phyloP scores from a whole-genome alignment of 2,329 filamentous ascomycete species.

The Thielaviopsis punctulata region DNA sequence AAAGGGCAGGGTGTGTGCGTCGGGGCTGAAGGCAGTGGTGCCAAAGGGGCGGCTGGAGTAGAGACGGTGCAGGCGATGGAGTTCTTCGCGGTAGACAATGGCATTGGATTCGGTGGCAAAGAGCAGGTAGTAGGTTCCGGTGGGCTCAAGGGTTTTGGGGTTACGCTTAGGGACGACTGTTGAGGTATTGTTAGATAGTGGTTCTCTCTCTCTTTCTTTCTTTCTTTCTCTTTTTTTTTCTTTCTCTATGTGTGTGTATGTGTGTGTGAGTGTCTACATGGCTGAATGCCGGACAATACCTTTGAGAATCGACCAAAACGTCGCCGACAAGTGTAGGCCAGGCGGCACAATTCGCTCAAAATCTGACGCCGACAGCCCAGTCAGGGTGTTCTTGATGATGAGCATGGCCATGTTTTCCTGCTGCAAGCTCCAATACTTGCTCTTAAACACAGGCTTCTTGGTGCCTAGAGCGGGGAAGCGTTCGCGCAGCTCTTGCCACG shows the following conservation, averaged over 20 bases:
- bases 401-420: conserved; percentile 24
- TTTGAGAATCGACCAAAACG: conserved; percentile 45
- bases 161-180: conserved; percentile 49
- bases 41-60: conserved; percentile 26
- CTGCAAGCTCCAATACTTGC: conserved; percentile 7
- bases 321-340: conserved; percentile 47
- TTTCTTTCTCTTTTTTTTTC: no score
- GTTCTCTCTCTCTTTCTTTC: conserved; percentile 6
- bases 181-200: conserved; percentile 11
- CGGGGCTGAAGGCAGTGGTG: conserved; percentile 6
- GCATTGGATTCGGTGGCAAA: conserved; percentile 47
- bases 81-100: conserved; percentile 34
- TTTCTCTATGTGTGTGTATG: no score
- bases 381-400: conserved; percentile 39
- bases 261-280: not conserved
- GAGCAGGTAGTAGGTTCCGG: conserved; percentile 50
- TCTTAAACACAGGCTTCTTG: conserved; percentile 1
- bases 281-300: conserved; percentile 19
- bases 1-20: conserved; percentile 10
- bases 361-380: conserved; percentile 46
- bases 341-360: conserved; percentile 50
- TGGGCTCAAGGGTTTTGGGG: conserved; percentile 41
- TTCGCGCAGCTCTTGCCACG: conserved; percentile 3
- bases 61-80: conserved; percentile 20
- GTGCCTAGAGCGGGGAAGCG: conserved; percentile 1